Evolutionary conservation across 805 yeast genomes (phyloP), one percentile per base, ranked within the genome.

Genomic region (Komagataella kurtzmanii): DNA sequence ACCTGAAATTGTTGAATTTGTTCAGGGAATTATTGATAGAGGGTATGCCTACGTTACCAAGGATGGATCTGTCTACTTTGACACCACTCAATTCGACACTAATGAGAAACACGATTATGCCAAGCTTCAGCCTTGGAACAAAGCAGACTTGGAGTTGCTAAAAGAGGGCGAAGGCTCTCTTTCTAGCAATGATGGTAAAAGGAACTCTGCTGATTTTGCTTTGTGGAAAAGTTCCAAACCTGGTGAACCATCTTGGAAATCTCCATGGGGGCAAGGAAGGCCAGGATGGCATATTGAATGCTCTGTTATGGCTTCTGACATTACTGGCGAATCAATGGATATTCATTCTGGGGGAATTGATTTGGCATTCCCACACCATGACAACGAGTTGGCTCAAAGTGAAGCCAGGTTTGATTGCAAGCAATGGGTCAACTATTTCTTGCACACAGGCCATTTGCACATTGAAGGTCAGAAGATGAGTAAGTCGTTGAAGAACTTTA

Each of bases 241-340:
- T 6, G 99, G 99, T 59, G 99, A 93, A 70, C 99, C 99, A 21
- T 77, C 81, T 49, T 93, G 98, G 98, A 78, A 75, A 5, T 88
- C 97, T 2, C 90, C 91, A 24, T 93, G 98, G 98, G 99, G 99
- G 23, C 74, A 74, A 54, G 99, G 99, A 51, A 83, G 99, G 66
- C 99, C 99, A 12, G 99, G 99, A 3, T 93, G 99, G 99, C 99
- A 93, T 66, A 93, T 93, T 65, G 99, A 93, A 70, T 93, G 99
- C 76, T 89, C 97, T 7, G 99, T 93, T 18, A 93, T 93, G 99
- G 98, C 98, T 1, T 77, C 89, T 50, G 95, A 89, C 58, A 76
- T 90, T 48, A 75, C 86, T 44, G 98, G 98, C 3, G 68, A 77
- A 18, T 74, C 75, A 54, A 85, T 93, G 76, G 99, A 93, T 67